Base-by-base conservation (phyloP, 495 filamentous ascomycete genomes). In the Aspergillus nanangensis region DNA sequence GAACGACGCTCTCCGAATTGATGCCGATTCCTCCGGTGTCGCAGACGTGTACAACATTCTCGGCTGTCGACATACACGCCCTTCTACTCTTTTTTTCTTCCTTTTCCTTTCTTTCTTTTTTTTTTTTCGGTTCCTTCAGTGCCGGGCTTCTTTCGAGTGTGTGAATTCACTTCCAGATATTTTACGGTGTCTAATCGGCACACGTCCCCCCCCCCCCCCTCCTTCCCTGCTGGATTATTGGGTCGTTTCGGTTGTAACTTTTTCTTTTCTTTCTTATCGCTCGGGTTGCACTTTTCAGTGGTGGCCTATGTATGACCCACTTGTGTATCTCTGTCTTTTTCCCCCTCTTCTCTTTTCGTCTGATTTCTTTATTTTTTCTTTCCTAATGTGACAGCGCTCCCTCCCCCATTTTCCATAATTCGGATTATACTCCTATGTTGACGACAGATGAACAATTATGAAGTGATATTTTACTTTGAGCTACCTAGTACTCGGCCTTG, bases 21-120 rank as follows among this genome's bases (percentile, higher is more conserved):
- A 52, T 43, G 45, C 50, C 53, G 46, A 51, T 41, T 38, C 42
- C 45, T 54, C 44, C 37, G 44, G 50, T 31, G 39, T 57, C 50
- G 51, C 48, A 51, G 50, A 53, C 45, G 53, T 58, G 50, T 55
- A 57, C 50, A 57, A 63, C 52, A 53, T 43, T 44, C 40, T 49
- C 52, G 45, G 47, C 52, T 55, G 54, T 58, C 56, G 58, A 62
- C 58, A 55, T 53, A 56, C 57, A 52, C 44, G 27, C 33, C 11
- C 18, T 29, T 17, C 17, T 33, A 29, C 11, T 38, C 22, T 13
- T 15, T 35, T n/a, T 31, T 31, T 1, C 22, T 34, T 18, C 41
- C 23, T 44, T 35, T 40, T 33, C 11, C 8, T 45, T 32, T 35
- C 22, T 41, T 2, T 34, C 17, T 27, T 36, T 8, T 24, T 34